Base-by-base conservation (phyloP, 2,329 filamentous ascomycete species). In the Thelonectria rubi region DNA sequence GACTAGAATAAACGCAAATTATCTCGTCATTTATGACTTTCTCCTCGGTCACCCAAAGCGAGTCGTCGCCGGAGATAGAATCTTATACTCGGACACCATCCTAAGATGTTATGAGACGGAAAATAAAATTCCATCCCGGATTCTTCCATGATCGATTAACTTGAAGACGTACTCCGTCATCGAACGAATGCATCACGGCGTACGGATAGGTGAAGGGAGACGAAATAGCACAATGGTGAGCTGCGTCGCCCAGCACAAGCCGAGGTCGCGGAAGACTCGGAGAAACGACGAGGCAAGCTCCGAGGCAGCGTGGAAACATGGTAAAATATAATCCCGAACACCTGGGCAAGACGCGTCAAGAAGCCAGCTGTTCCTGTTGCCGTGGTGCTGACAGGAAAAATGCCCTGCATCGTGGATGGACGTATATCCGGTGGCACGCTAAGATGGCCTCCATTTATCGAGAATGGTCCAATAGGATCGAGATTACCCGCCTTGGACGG, bases 391-490 rank as follows among this genome's bases (percentile, higher is more conserved):
- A 42, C 14, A 9, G 11, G 39, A 6, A 20, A 17, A n/a, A 37
- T 6, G 34, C 34, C 15, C 15, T 37, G 34, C 12, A 12, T 4
- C 34, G 11, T 37, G 53, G 43, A 55, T 48, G 37, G 53, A 48
- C 53, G 48, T 55, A 48, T 55, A 48, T 43, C 53, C 45, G 46
- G 47, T 49, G 39, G 40, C 39, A 39, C 55, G 39, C 55, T 45
- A 57, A 32, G 42, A 39, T 26, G 15, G 5, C 7, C 18, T 20
- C 30, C 46, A 48, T 43, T 40, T 9, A 14, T 43, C 32, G 15
- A 20, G 1, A 6, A 20, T 37, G 3, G 7, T 5, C 55, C 55
- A 57, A 57, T 57, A 50, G 55, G 55, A 57, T 50, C 47, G 20
- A 5, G 55, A 34, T 57, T 46, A 51, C 2, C 55, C 55, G 55